Conservation (phyloP, 106 monocot genomes). For the Vanilla planifolia region DNA sequence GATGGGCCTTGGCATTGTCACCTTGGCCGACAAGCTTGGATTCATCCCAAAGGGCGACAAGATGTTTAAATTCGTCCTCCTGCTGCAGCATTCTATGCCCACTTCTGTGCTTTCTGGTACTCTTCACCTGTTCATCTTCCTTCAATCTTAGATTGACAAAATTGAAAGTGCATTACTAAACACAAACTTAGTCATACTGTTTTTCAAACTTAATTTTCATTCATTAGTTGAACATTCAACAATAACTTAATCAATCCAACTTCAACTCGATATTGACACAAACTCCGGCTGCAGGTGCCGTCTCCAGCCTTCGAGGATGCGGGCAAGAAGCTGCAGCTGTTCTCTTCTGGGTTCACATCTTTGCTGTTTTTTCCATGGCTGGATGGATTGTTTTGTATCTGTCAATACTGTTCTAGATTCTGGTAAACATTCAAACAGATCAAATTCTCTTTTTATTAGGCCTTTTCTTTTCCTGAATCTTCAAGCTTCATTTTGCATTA, state of each 20-base stretch:
- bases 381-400: constrained; percentile 78
- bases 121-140: not conserved
- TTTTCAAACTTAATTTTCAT: no score
- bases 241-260: no score
- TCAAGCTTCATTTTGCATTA: no score
- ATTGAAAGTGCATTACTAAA: no score
- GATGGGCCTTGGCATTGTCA: constrained; percentile 74
- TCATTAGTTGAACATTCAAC: no score
- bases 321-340: constrained; percentile 87
- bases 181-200: no score
- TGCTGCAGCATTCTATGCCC: constrained; percentile 83
- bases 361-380: constrained; percentile 90
- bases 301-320: constrained; percentile 80
- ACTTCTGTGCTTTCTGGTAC: constrained; percentile 89
- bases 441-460: no score
- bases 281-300: constrained; percentile 88
- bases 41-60: constrained; percentile 75
- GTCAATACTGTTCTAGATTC: constrained; percentile 54
- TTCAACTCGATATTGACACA: no score
- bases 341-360: constrained; percentile 96
- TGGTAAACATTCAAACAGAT: no score
- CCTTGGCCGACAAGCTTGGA: constrained; percentile 79
- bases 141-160: not conserved
- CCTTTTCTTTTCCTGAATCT: no score
- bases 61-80: constrained; percentile 92